Base-by-base conservation (phyloP, 306 rosid species). In the Parietaria judaica region DNA sequence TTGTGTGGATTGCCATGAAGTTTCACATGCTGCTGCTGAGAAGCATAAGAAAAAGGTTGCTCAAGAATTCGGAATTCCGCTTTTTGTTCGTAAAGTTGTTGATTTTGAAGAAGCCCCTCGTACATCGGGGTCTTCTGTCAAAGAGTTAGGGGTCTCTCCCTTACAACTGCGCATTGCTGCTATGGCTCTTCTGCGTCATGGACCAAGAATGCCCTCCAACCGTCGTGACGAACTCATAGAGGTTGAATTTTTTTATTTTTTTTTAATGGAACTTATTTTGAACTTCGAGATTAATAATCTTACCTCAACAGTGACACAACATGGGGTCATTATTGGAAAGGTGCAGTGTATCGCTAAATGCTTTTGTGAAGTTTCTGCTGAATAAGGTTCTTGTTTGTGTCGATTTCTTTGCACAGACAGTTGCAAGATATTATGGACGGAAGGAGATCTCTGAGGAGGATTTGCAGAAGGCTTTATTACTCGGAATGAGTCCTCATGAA, bases 1-100 rank as follows among this genome's bases (percentile, higher is more conserved):
- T 70, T 92, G 99, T 57, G 96, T 92, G 86, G 96, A 92, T 77
- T 92, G 96, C 76, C 99, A 92, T 59, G 99, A 92, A 80, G 78
- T 84, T 75, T 94, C 96, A 60, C 99, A 88, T 84, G 95, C 90
- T 54, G 83, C 95, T 72, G 99, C 99, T 68, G 96, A 92, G 79
- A 92, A 81, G 92, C 71, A 92, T 56, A 92, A 92, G 74, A 88
- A 78, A 73, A 69, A 77, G 68, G 66, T 86, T 68, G 94, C 99
- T 61, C 74, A 64, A 64, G 99, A 92, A 74, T 92, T 75, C 81
- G 96, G 90, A 59, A 81, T 88, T 82, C 99, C 99, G 60, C 94
- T 92, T 69, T 92, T 77, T 71, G 94, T 88, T 72, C 78, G 77
- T 12, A 84, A 68, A 67, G 96, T 88, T 60, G 63, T 82, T 63